Evolutionary conservation across 2,329 filamentous ascomycete genomes (phyloP).

Genomic region (Metarhizium guizhouense): DNA sequence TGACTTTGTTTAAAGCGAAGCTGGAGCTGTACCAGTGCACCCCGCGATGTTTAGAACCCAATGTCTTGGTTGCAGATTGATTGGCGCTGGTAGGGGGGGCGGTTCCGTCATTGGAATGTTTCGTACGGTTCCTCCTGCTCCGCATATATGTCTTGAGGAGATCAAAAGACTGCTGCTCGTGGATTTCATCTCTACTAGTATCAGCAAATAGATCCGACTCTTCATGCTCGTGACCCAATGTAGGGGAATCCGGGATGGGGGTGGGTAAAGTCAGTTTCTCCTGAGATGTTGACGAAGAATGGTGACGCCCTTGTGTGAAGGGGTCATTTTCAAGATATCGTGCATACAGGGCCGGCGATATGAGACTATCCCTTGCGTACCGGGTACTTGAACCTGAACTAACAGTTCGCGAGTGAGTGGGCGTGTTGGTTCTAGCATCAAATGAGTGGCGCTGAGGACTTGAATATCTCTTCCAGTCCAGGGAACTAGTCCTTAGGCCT

Average conservation of each 20-base stretch:
- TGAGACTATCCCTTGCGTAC: background rate
- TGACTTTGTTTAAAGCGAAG: conserved; percentile 14
- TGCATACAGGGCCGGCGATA: background rate
- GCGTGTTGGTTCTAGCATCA: background rate
- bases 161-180: background rate
- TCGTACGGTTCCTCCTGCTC: background rate
- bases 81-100: background rate
- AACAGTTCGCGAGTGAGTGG: background rate
- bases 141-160: background rate
- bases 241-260: conserved; percentile 4
- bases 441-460: background rate
- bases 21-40: conserved; percentile 9
- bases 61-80: background rate
- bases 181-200: background rate
- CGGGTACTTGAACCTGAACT: background rate
- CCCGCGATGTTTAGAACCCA: background rate
- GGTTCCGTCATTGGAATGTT: background rate
- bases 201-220: background rate
- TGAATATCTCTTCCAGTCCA: background rate
- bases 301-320: background rate
- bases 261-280: background rate
- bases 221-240: conserved; percentile 1
- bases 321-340: background rate
- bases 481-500: background rate
- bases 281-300: background rate